Conservation (phyloP, 192 early-diverging fungal species). For the Mycoemilia scoparia region DNA sequence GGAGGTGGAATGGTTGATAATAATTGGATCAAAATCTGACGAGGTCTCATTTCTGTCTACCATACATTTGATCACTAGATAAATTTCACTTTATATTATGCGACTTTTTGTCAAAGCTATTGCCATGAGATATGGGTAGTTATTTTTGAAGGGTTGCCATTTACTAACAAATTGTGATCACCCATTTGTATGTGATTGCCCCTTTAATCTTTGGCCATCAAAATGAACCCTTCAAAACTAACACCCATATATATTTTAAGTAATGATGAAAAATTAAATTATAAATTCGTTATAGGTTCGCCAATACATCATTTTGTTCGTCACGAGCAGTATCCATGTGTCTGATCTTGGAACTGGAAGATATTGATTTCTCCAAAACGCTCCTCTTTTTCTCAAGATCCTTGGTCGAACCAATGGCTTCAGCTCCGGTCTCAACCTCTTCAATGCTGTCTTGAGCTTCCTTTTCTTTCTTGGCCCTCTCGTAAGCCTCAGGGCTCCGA, state of each 20-base stretch:
- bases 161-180: too few relatives aligned
- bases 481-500: constrained; percentile 14
- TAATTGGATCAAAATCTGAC: too few relatives aligned
- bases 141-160: too few relatives aligned
- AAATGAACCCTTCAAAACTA: too few relatives aligned
- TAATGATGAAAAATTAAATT: neutral
- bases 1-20: too few relatives aligned
- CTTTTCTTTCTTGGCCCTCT: neutral
- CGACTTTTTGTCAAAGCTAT: too few relatives aligned
- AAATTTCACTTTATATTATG: too few relatives aligned
- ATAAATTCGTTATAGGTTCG: neutral
- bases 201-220: too few relatives aligned
- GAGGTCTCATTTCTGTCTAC: too few relatives aligned
- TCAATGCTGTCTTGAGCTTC: constrained; percentile 5
- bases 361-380: neutral
- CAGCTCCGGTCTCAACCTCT: constrained; percentile 12
- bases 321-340: neutral
- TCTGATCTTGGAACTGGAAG: neutral
- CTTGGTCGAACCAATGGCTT: constrained; percentile 11
- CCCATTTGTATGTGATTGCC: too few relatives aligned
- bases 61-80: too few relatives aligned
- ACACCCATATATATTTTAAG: neutral
- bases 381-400: constrained; percentile 18
- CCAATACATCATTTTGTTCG: neutral
- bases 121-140: too few relatives aligned